Conservation (phyloP, 257 asterid genomes). For the Petunia secreta region DNA sequence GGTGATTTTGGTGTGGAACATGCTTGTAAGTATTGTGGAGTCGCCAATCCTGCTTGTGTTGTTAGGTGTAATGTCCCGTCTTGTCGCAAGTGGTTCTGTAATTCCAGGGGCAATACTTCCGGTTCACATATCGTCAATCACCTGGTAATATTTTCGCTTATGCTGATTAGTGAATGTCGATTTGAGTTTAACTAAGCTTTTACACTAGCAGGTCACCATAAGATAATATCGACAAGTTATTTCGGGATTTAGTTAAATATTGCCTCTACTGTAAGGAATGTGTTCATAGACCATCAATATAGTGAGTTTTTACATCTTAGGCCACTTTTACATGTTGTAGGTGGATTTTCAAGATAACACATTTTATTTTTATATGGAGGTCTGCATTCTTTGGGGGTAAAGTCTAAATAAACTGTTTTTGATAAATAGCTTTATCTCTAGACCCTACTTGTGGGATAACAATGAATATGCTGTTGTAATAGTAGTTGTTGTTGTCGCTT, state of each 20-base stretch:
- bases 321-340: no score
- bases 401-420: neutral
- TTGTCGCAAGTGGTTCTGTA: slow-evolving; percentile 97
- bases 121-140: slow-evolving; percentile 99
- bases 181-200: no score
- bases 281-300: no score
- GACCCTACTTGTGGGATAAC: no score
- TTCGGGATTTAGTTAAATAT: no score
- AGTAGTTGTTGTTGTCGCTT: neutral
- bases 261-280: no score
- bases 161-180: neutral
- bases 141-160: slow-evolving; percentile 51
- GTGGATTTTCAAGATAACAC: no score
- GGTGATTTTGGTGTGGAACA: slow-evolving; percentile 88
- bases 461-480: neutral
- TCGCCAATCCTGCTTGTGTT: slow-evolving; percentile 95
- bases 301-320: no score
- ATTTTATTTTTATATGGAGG: no score
- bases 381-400: no score
- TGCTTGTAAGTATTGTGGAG: slow-evolving; percentile 96
- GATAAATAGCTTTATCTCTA: neutral
- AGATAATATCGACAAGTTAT: no score
- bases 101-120: slow-evolving; percentile 97
- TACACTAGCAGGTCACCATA: no score
- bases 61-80: slow-evolving; percentile 95